These are phyloP conservation scores for Neckera pumila DNA, from an alignment of 225 moss, liverwort and hornwort species.

Conservation along the genomic window DNA sequence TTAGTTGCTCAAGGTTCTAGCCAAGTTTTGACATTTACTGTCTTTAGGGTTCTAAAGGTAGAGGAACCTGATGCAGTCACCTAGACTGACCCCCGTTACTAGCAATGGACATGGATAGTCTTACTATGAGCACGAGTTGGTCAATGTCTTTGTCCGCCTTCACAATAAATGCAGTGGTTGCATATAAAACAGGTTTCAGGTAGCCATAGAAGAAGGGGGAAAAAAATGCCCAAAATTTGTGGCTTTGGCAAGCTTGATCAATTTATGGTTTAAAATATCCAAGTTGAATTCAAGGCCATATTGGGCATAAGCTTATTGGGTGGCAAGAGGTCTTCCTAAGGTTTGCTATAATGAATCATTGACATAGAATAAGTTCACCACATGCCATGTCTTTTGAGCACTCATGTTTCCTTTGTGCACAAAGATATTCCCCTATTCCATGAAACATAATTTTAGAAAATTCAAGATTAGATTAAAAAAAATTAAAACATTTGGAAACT, in stretches of 20 bases:
- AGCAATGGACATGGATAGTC: not conserved
- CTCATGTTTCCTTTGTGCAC: not conserved
- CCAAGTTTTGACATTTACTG: not conserved
- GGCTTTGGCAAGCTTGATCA: too few species aligned
- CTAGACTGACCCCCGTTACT: not conserved
- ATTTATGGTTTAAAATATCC: not conserved
- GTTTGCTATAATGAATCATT: too few species aligned
- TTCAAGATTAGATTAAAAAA: accelerated
- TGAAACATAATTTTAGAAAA: too few species aligned
- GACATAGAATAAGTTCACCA: too few species aligned
- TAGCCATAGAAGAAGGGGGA: too few species aligned
- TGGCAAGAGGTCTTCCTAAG: too few species aligned
- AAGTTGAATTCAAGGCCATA: not conserved
- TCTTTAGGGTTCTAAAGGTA: not conserved
- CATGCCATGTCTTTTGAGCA: too few species aligned
- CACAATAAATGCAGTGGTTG: not conserved
- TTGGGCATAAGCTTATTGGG: accelerated
- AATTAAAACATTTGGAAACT: accelerated
- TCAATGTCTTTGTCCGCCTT: not conserved
- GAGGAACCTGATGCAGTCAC: not conserved
- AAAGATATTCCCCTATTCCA: too few species aligned
- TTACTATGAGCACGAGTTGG: not conserved
- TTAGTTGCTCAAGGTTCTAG: not conserved
- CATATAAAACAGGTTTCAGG: not conserved
- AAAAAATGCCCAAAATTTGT: too few species aligned